A percentile compares a stretch with the other conserved stretches of the same genome.
phyloP scores from a whole-genome alignment of 768 basidiomycete genomes.

The Clitopilus passeckerianus region DNA sequence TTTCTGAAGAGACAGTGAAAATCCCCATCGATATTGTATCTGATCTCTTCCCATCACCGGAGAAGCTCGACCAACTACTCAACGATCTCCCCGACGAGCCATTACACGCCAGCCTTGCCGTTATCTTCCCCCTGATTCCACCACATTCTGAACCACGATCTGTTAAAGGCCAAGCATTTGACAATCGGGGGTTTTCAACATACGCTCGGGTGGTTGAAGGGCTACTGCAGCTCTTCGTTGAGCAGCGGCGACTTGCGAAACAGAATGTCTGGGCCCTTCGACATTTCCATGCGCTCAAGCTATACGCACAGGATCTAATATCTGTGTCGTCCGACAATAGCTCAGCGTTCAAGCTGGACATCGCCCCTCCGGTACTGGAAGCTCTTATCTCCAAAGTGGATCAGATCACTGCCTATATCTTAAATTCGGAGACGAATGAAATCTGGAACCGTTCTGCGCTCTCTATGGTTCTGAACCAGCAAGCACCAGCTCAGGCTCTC shows the following conservation, averaged over 20 bases:
- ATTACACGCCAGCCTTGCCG: constrained; percentile 49
- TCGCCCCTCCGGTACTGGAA: constrained; percentile 26
- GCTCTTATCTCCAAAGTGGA: constrained; percentile 42
- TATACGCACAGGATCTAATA: constrained; percentile 60
- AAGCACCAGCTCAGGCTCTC: constrained; percentile 8
- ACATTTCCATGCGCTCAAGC: constrained; percentile 58
- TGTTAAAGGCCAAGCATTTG: constrained; percentile 17
- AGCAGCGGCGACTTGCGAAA: constrained; percentile 58
- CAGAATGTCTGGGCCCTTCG: constrained; percentile 62
- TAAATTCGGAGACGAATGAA: constrained; percentile 43
- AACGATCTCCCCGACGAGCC: constrained; percentile 38
- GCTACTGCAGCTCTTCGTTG: constrained; percentile 47
- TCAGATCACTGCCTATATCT: constrained; percentile 58
- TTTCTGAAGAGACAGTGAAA: constrained; percentile 16
- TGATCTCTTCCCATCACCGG: constrained; percentile 48
- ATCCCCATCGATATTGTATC: constrained; percentile 40
- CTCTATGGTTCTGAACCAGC: constrained; percentile 22
- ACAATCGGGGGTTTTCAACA: constrained; percentile 49
- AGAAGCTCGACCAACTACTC: constrained; percentile 44
- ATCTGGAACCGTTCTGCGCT: constrained; percentile 45
- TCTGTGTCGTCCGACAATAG: constrained; percentile 44
- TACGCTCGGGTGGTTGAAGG: constrained; percentile 63
- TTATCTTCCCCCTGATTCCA: constrained; percentile 57
- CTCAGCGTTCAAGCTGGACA: constrained; percentile 40
- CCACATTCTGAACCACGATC: constrained; percentile 23